Percentiles rank a stretch among this genome's conserved stretches.
Conservation (phyloP, 345 rosid species). For the Abelmoschus esculentus region DNA sequence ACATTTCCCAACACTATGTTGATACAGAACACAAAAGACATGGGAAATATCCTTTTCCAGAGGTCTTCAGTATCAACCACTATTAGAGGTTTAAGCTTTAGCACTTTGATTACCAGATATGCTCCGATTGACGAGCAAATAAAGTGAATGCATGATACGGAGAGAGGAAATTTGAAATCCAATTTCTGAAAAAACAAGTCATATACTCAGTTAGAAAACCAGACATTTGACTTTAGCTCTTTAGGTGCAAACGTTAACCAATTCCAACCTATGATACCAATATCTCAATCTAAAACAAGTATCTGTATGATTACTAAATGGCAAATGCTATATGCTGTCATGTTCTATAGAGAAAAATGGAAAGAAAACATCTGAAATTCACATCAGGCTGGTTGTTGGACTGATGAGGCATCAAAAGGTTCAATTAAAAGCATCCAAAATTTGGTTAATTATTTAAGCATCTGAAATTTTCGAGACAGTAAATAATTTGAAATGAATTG, state of each 20-base stretch:
- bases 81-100: conserved; percentile 86
- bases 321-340: neutral
- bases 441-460: no score
- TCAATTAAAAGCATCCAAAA: no score
- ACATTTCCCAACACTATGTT: conserved; percentile 95
- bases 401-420: neutral
- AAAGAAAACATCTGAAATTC: neutral
- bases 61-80: conserved; percentile 82
- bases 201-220: neutral
- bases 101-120: conserved; percentile 73
- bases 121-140: conserved; percentile 97
- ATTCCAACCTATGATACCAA: conserved; percentile 1
- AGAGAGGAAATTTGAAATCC: conserved; percentile 94
- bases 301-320: neutral
- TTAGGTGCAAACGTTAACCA: neutral
- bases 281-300: neutral
- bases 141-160: conserved; percentile 92
- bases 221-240: neutral
- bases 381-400: neutral
- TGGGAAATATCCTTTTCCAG: conserved; percentile 94
- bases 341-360: neutral
- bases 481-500: neutral
- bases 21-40: conserved; percentile 95
- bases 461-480: neutral
- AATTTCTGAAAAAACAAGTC: conserved; percentile 48